phyloP scores from a whole-genome alignment of 805 yeast species.

The Blastobotrys chiropterorum region DNA sequence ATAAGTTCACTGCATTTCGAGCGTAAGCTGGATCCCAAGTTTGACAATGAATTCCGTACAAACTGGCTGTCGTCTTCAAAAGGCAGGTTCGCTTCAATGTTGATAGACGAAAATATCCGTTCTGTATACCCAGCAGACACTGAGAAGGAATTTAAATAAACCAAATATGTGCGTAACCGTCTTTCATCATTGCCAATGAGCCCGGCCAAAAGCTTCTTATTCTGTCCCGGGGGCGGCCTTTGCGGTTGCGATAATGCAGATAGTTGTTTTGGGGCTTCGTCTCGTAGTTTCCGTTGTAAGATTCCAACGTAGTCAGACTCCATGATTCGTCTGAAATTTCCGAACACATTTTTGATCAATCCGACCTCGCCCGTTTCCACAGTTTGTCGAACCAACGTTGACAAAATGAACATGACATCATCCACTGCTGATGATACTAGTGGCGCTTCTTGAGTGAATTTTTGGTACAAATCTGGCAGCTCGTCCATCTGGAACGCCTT shows the following conservation, averaged over 20 bases:
- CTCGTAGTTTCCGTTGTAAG: constrained; percentile 41
- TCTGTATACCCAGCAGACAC: constrained; percentile 53
- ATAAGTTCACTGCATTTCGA: constrained; percentile 35
- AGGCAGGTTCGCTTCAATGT: constrained; percentile 22
- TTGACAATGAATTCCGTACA: constrained; percentile 16
- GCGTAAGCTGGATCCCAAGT: constrained; percentile 28
- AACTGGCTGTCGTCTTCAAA: constrained; percentile 22
- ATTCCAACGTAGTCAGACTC: constrained; percentile 60
- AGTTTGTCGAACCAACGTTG: constrained; percentile 57
- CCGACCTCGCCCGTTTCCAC: constrained; percentile 64
- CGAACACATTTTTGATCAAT: constrained; percentile 49
- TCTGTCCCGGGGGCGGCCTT: constrained; percentile 9
- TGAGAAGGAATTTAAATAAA: constrained; percentile 68
- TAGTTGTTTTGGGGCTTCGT: constrained; percentile 34
- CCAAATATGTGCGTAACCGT: constrained; percentile 50
- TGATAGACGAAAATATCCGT: constrained; percentile 44
- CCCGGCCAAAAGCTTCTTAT: constrained; percentile 13
- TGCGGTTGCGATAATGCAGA: constrained; percentile 13
- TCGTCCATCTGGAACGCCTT: constrained; percentile 78
- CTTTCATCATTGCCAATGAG: constrained; percentile 33
- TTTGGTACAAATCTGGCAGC: constrained; percentile 46
- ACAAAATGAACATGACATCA: constrained; percentile 70
- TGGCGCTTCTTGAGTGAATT: constrained; percentile 48
- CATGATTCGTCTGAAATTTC: constrained; percentile 51
- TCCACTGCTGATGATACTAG: constrained; percentile 75